phyloP scores from a whole-genome alignment of 805 yeast species.

The Metschnikowia hibisci region DNA sequence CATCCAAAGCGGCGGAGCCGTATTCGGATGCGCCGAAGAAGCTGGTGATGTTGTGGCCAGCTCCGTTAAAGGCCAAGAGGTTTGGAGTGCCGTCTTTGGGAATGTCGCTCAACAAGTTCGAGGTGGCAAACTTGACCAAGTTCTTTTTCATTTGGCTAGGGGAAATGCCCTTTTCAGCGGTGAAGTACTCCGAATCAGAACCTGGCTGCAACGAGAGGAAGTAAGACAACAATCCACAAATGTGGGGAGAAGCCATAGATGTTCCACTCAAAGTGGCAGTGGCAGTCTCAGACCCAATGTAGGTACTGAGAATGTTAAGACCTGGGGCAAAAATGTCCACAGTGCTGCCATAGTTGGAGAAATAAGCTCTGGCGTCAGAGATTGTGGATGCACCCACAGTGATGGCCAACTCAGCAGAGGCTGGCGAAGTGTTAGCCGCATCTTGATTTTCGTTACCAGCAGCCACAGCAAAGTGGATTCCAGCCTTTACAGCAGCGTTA shows the following conservation, averaged over 20 bases:
- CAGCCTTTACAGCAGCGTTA: conserved; percentile 54
- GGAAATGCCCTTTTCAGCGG: conserved; percentile 51
- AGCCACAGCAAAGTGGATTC: conserved; percentile 58
- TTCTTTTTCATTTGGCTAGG: conserved; percentile 77
- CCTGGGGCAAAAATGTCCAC: conserved; percentile 57
- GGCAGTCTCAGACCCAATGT: conserved; percentile 70
- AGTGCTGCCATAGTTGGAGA: conserved; percentile 52
- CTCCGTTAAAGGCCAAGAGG: conserved; percentile 76
- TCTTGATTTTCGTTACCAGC: conserved; percentile 62
- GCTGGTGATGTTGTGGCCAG: conserved; percentile 62
- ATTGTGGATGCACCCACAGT: conserved; percentile 50
- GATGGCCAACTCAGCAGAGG: conserved; percentile 52
- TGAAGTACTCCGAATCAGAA: conserved; percentile 57
- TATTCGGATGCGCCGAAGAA: conserved; percentile 48
- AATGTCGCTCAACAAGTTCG: conserved; percentile 54
- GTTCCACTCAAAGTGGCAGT: conserved; percentile 90
- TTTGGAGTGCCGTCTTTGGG: conserved; percentile 73
- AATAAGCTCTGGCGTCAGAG: conserved; percentile 45
- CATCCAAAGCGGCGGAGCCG: conserved; percentile 12
- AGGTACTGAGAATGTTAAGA: conserved; percentile 53
- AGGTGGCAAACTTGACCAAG: conserved; percentile 64
- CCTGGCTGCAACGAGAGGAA: conserved; percentile 83
- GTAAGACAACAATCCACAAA: conserved; percentile 87
- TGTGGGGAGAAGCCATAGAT: conserved; percentile 98
- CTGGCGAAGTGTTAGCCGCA: conserved; percentile 59